Evolutionary conservation across 805 yeast species (phyloP), one percentile per base, ranked within the genome.

Genomic region (Pichia nakasei): DNA sequence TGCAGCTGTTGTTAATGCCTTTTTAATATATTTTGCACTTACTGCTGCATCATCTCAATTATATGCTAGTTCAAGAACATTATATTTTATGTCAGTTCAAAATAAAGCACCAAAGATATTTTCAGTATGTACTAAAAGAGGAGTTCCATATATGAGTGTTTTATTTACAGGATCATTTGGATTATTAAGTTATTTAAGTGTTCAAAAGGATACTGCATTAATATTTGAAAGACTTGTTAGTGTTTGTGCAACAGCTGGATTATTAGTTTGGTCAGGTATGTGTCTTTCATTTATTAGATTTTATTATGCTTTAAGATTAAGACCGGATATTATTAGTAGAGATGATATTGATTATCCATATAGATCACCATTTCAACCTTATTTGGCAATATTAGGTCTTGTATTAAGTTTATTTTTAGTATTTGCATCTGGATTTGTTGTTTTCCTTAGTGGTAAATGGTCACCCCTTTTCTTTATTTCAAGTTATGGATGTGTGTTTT

Each of bases 261-360:
- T 86, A 42, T 62, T 87, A 31, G 86, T 84, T 36, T 87, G 95
- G 95, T 70, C 72, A 46, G 77, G 81, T 8, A 77, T 77, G 81
- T 73, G 79, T 51, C 59, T 77, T 17, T 66, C 80, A 7, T 77
- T 64, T 50, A 64, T 77, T 26, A 50, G 83, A 34, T 77, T 76
- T 48, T 77, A 69, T 54, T 69, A 68, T 50, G 82, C 80, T 0
- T 60, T 77, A 47, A 68, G 73, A 47, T 56, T 64, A 37, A 56
- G 83, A 42, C 79, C 80, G 0, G 83, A 77, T 54, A 73, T 78
- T 34, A 70, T 76, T 22, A 63, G 66, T 46, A 57, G 83, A 41
- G 68, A 76, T 45, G 80, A 76, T 54, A 69, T 68, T 40, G 64
- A 74, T 12, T 76, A 74, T 54, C 82, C 82, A 0, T 76, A 76